Evolutionary conservation across 345 rosid species (phyloP), one percentile per base, ranked within the genome.

Genomic region (Euclidium syriacum): DNA sequence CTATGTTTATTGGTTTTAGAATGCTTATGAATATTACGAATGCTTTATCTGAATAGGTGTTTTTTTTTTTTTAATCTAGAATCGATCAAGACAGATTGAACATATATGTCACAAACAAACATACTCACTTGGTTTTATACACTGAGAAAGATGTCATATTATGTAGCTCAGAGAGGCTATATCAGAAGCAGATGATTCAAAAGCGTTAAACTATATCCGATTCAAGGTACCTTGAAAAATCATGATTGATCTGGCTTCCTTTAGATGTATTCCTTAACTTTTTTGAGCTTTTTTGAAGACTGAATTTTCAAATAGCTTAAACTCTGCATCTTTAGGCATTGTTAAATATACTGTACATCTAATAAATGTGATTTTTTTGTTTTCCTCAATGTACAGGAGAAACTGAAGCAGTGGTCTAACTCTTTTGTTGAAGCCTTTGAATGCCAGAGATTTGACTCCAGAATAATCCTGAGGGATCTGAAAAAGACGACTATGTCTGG

Each of bases 101-200:
- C 52, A 2, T 44, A 4, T 25, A 42, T 33, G 20, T 10, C 10
- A 29, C 17, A 38, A 7, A 38, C 54, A 35, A 27, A 41, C 26
- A 32, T 20, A 12, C 43, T 15, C 47, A 17, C 69, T 53, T 55
- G 25, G 2, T 32, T 16, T 14, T 30, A 4, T 12, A 67, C 25
- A 49, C 30, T 22, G 43, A n/a, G 34, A 35, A 14, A 62, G 61
- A 51, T 47, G 61, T 63, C 81, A 92, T 96, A 77, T 92, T 64
- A 79, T 92, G 95, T 91, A 92, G 65, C 79, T 92, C 57, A 85
- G 98, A 71, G 96, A 89, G 82, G 82, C 88, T 10, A 91, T 92
- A 50, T 82, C 85, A 64, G 96, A 92, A 67, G 91, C 96, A 26
- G 35, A 81, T 17, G 82, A 80, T 67, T 71, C 90, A 16, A 69